These are phyloP conservation scores for Cicer judaicum DNA, from an alignment of 306 rosid species.

Conservation along the genomic window DNA sequence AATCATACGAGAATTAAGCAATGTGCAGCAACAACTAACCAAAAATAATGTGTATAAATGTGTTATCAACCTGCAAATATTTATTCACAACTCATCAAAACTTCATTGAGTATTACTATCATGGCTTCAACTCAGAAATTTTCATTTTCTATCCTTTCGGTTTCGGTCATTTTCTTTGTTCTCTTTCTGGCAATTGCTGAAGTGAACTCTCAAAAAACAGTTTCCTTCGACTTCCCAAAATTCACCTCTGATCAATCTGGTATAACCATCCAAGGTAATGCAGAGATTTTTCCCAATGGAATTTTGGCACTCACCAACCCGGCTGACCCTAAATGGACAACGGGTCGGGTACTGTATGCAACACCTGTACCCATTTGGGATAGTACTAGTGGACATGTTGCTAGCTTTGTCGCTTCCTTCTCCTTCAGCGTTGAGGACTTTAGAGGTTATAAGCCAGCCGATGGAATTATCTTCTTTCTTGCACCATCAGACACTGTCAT, in stretches of 20 bases:
- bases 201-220: neutral
- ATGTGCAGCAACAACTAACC: no score
- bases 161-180: neutral
- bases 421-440: neutral
- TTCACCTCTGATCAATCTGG: neutral
- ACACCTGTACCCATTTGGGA: conserved; percentile 1
- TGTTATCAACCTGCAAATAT: no score
- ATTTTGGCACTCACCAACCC: neutral
- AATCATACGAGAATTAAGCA: no score
- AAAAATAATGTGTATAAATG: no score
- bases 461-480: neutral
- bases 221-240: conserved; percentile 16
- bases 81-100: no score
- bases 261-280: neutral
- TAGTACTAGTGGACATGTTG: neutral
- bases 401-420: conserved; percentile 2
- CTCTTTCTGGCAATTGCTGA: neutral
- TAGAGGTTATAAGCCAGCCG: neutral
- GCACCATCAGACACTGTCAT: neutral
- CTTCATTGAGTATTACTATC: no score
- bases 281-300: neutral
- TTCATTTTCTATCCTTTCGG: neutral
- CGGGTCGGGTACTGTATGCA: neutral
- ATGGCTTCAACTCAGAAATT: neutral
- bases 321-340: neutral